Evolutionary conservation across 371 early-diverging fungal genomes (phyloP).

Genomic region (Lichtheimia corymbifera): DNA sequence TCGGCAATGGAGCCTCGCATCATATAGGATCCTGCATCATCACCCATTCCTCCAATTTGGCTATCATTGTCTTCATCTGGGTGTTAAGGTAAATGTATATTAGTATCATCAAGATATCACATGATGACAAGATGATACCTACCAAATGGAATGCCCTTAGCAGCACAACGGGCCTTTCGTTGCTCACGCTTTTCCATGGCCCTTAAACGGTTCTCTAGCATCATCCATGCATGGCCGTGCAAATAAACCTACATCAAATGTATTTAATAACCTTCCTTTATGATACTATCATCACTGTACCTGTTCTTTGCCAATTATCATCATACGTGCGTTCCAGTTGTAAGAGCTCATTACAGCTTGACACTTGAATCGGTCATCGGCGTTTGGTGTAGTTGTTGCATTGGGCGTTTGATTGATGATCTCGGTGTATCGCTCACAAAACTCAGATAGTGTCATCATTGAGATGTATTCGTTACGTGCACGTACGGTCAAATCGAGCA

Average conservation of each 20-base stretch:
- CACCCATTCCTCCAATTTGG: constrained; percentile 3
- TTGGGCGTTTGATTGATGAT: constrained; percentile 41
- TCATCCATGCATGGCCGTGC: constrained; percentile 66
- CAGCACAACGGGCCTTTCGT: constrained; percentile 17
- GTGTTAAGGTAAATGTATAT: neutral
- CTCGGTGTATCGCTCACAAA: constrained; percentile 67
- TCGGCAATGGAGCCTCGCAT: constrained; percentile 1
- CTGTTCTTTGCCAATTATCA: constrained; percentile 16
- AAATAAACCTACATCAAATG: constrained; percentile 53
- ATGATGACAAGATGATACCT: constrained; percentile 1
- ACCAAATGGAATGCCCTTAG: constrained; percentile 25
- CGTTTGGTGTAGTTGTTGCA: constrained; percentile 14
- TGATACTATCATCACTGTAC: constrained; percentile 3
- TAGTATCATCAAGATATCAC: neutral
- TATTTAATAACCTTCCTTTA: neutral
- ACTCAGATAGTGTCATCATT: constrained; percentile 49
- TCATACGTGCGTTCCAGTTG: constrained; percentile 16
- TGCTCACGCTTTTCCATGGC: constrained; percentile 35
- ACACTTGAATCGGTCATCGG: constrained; percentile 11
- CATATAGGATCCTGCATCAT: constrained; percentile 3
- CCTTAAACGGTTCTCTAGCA: constrained; percentile 59
- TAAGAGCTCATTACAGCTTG: constrained; percentile 12
- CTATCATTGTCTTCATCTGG: constrained; percentile 18
- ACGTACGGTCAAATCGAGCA: constrained; percentile 53
- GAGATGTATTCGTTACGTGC: constrained; percentile 58